Base-by-base conservation (phyloP, 176 grass and related monocot species). In the Lolium multiflorum region DNA sequence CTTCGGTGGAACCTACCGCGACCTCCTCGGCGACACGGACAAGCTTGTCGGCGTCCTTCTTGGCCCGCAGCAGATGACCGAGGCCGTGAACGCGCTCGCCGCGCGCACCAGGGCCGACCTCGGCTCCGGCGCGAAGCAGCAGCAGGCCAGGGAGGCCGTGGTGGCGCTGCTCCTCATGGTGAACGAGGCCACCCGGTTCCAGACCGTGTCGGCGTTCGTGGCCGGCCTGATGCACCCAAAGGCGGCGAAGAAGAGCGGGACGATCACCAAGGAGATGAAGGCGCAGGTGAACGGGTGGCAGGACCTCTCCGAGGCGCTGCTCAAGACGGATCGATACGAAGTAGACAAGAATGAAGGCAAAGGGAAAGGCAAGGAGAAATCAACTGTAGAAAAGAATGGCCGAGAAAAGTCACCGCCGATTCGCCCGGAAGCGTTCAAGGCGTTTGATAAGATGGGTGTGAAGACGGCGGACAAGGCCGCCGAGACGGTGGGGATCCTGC, bases 241-340 rank as follows among this genome's bases (percentile, higher is more conserved):
- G 71, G 37, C 71, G 60, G 41, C 41, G 25, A 71, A 0, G 50
- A 88, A 83, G 41, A 67, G 48, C 1, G 87, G 52, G 13, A 51
- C 2, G 6, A 78, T 88, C 52, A 63, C 63, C 6, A 0, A 3
- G 0, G 5, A 83, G 72, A 88, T 83, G 86, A 78, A 39, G 51
- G 14, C 11, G 18, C 80, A 83, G 86, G 79, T 82, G 58, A 82
- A 82, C 49, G 79, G 86, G 60, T 88, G 86, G 79, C 6, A 76
- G 71, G 17, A 77, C 71, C 61, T 83, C 17, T 88, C 87, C 20
- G 14, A 1, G 1, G 81, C 81, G 41, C 49, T 76, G 73, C 48
- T 76, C 1, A 76, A 31, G 39, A 62, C 38, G 38, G 85, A 80
- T 41, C 44, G 43, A 16, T 71, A n/a, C 0, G 17, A 71, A 2